phyloP scores from a whole-genome alignment of 176 grass and related monocot species.

The Lolium multiflorum region DNA sequence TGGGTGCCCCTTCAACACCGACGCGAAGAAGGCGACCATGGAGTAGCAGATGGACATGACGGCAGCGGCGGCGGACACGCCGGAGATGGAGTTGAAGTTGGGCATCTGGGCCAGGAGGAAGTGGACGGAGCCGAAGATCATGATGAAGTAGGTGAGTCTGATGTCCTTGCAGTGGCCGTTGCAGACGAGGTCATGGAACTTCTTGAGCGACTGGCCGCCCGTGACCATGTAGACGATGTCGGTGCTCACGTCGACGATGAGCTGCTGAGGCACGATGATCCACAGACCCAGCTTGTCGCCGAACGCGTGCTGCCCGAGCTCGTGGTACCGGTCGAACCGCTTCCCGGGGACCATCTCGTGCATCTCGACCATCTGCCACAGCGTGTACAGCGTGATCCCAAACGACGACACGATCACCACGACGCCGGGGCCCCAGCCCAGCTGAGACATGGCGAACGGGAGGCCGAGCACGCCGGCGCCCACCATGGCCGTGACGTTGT shows the following conservation, averaged over 20 bases:
- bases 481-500: conserved; percentile 83
- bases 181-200: conserved; percentile 48
- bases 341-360: conserved; percentile 74
- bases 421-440: conserved; percentile 35
- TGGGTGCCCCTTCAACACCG: neutral
- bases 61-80: conserved; percentile 46
- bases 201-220: conserved; percentile 68
- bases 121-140: conserved; percentile 55
- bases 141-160: conserved; percentile 52
- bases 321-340: conserved; percentile 88
- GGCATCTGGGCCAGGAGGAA: conserved; percentile 51
- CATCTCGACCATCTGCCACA: conserved; percentile 94
- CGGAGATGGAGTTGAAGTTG: conserved; percentile 69
- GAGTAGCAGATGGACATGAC: conserved; percentile 60
- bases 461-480: conserved; percentile 73
- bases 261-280: conserved; percentile 66
- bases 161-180: conserved; percentile 12
- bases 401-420: conserved; percentile 24
- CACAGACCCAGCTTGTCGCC: conserved; percentile 56
- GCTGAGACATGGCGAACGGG: conserved; percentile 67
- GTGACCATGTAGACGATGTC: conserved; percentile 81
- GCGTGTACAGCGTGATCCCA: conserved; percentile 71
- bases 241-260: conserved; percentile 53
- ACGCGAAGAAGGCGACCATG: conserved; percentile 41
- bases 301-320: conserved; percentile 78